Percentiles rank a stretch among this genome's conserved stretches.
These are phyloP conservation scores for Monilinia fructigena DNA, from an alignment of 2,329 filamentous ascomycete species.

Conservation along the genomic window DNA sequence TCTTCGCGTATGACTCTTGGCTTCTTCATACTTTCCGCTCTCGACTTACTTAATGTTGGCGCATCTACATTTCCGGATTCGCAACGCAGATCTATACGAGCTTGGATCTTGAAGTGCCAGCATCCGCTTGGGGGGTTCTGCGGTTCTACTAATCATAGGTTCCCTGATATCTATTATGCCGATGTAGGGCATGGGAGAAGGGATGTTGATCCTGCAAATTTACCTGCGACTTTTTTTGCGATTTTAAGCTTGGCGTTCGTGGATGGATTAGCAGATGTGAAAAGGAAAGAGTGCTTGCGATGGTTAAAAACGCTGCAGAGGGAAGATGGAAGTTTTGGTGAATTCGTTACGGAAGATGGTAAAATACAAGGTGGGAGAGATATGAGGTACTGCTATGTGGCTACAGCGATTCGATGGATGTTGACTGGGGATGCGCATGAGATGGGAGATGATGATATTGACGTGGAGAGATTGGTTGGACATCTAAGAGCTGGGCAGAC, in stretches of 20 bases:
- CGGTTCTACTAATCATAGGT: conserved; percentile 70
- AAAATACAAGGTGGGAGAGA: conserved; percentile 76
- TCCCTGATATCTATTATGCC: conserved; percentile 39
- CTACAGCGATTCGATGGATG: conserved; percentile 78
- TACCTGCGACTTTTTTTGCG: conserved; percentile 88
- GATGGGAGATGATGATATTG: conserved; percentile 62
- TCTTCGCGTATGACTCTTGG: conserved; percentile 86
- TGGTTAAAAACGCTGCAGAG: conserved; percentile 80
- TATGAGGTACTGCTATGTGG: conserved; percentile 85
- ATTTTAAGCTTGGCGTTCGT: conserved; percentile 69
- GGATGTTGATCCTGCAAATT: conserved; percentile 72
- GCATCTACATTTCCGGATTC: conserved; percentile 55
- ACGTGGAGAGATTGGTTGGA: conserved; percentile 65
- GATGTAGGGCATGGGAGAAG: conserved; percentile 47
- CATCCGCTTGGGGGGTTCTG: conserved; percentile 85
- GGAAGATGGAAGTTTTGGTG: conserved; percentile 85
- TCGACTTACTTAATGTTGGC: conserved; percentile 71
- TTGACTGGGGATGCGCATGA: conserved; percentile 62
- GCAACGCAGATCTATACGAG: conserved; percentile 49
- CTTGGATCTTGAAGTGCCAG: conserved; percentile 86
- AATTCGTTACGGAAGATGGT: conserved; percentile 61
- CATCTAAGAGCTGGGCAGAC: conserved; percentile 67
- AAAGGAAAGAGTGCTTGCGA: conserved; percentile 62
- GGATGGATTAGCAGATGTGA: conserved; percentile 60
- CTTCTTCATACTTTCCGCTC: conserved; percentile 82